Evolutionary conservation across 2,329 filamentous ascomycete genomes (phyloP).

Genomic region (Trichoderma afroharzianum): DNA sequence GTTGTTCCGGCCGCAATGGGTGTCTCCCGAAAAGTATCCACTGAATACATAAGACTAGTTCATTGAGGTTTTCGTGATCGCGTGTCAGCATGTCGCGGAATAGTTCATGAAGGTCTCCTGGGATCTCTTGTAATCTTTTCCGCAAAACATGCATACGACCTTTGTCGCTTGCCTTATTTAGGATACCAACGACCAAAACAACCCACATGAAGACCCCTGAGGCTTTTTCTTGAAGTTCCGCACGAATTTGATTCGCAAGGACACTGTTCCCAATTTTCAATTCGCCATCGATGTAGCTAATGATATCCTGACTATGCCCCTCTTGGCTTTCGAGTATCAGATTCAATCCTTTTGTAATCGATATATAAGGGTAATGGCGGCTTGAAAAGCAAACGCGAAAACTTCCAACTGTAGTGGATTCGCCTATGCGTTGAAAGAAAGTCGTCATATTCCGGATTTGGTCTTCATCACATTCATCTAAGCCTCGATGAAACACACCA

Average conservation of each 20-base stretch:
- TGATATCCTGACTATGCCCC: slow-evolving; percentile 28
- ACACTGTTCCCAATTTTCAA: slow-evolving; percentile 29
- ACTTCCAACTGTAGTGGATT: slow-evolving; percentile 19
- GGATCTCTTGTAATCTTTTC: slow-evolving; percentile 33
- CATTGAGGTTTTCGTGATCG: slow-evolving; percentile 40
- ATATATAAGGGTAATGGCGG: slow-evolving; percentile 45
- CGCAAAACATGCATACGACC: slow-evolving; percentile 27
- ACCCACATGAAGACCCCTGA: slow-evolving; percentile 44
- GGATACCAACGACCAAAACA: slow-evolving; percentile 35
- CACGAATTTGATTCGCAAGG: slow-evolving; percentile 24
- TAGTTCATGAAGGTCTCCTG: slow-evolving; percentile 40
- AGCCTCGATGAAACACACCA: slow-evolving; percentile 40
- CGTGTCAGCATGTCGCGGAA: slow-evolving; percentile 50
- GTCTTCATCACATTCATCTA: slow-evolving; percentile 44
- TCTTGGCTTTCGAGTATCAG: slow-evolving; percentile 26
- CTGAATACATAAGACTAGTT: slow-evolving; percentile 43
- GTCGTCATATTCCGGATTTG: slow-evolving; percentile 40
- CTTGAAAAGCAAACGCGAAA: slow-evolving; percentile 44
- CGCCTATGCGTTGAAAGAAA: slow-evolving; percentile 38
- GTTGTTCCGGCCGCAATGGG: slow-evolving; percentile 41
- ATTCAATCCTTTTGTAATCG: slow-evolving; percentile 24
- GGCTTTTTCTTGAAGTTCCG: slow-evolving; percentile 34
- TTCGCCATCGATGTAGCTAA: slow-evolving; percentile 20
- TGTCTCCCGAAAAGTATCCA: slow-evolving; percentile 50
- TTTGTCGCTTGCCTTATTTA: slow-evolving; percentile 34